Base-by-base conservation (phyloP, 768 basidiomycete genomes). In the Tylopilus balloui region DNA sequence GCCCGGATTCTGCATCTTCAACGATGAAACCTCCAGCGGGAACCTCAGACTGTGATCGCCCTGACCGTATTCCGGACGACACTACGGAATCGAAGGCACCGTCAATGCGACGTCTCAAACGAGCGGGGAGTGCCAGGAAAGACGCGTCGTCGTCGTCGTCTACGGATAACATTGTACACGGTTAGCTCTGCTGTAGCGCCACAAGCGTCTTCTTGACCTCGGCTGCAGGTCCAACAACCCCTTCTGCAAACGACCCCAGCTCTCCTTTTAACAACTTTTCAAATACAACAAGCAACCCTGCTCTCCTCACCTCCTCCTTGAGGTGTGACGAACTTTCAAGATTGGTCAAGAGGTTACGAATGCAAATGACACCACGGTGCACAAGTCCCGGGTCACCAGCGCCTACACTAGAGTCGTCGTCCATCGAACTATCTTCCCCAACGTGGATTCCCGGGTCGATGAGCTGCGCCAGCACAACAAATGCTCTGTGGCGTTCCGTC, bases 281-380 rank as follows among this genome's bases (percentile, higher is more conserved):
- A 48, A 95, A 69, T 1, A 78, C 78, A 27, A 65, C 60, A 19
- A 77, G 65, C 15, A 91, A 65, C n/a, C 78, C 81, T 12, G 74
- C 69, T 37, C 74, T 73, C 45, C 74, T 72, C 8, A 77, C 78
- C 55, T 80, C 79, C 21, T 75, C 68, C 15, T 70, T 69, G n/a
- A 88, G 64, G 19, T 66, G 61, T 6, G 62, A 61, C 23, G 63
- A 57, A 49, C 76, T 71, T 19, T 73, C 59, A 10, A 80, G 65
- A 48, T 74, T 78, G 14, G 71, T 60, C 53, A 74, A 73, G 35
- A 93, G 64, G 60, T 90, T 92, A 31, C 74, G 71, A 20, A 85
- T 69, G 60, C 86, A 87, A n/a, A 91, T 76, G 0, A 87, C 77
- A 1, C 84, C 91, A 23, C 93, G 81, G 63, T 92, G 85, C 11